Evolutionary conservation across 2,329 filamentous ascomycete species (phyloP).

Genomic region (Penicillium hordei): DNA sequence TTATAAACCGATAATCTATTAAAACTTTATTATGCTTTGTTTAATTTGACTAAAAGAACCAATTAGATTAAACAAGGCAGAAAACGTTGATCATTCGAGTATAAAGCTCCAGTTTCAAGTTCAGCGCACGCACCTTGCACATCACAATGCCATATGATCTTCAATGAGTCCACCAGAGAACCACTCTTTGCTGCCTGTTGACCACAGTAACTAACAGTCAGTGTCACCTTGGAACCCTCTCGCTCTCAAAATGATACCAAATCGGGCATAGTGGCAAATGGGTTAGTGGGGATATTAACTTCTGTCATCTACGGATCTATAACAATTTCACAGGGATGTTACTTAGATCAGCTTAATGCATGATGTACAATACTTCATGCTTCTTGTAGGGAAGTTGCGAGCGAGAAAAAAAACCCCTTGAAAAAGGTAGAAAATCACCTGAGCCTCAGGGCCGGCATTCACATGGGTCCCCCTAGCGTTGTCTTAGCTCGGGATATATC

Average conservation of each 20-base stretch:
- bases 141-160: not conserved
- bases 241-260: conserved; percentile 7
- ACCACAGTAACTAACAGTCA: not conserved
- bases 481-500: conserved; percentile 12
- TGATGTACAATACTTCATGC: not conserved
- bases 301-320: conserved; percentile 13
- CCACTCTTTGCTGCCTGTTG: not conserved
- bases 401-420: not conserved
- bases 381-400: not conserved
- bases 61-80: not conserved
- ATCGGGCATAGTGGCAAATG: conserved; percentile 10
- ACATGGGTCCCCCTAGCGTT: conserved; percentile 11
- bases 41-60: not conserved
- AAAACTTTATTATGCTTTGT: not conserved
- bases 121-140: conserved; percentile 4
- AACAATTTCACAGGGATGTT: conserved; percentile 21
- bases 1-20: not conserved
- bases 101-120: not conserved
- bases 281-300: conserved; percentile 12
- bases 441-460: not conserved
- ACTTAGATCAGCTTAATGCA: conserved; percentile 3
- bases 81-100: not conserved
- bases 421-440: not conserved
- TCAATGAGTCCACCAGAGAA: not conserved
- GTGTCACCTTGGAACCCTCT: not conserved